Conservation (phyloP, 495 filamentous ascomycete genomes). For the Aspergillus cristatus region DNA sequence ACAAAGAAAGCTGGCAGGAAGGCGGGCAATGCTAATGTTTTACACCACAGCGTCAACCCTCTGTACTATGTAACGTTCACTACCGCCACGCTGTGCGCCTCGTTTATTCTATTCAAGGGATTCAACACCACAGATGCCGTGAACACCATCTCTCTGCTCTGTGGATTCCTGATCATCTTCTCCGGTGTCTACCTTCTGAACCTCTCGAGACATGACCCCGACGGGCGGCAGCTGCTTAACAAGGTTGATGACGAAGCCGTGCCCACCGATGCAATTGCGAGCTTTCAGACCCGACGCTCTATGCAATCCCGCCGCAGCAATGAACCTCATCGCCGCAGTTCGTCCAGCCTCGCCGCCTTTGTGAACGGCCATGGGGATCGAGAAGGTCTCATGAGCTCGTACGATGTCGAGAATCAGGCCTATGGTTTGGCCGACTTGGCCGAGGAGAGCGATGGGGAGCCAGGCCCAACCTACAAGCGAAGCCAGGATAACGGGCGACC, state of each 20-base stretch:
- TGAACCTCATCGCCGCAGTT: conserved; percentile 44
- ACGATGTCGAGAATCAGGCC: conserved; percentile 65
- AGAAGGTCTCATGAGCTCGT: conserved; percentile 73
- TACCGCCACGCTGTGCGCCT: conserved; percentile 85
- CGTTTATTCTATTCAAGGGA: conserved; percentile 93
- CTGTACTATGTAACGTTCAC: conserved; percentile 99
- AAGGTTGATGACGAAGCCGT: conserved; percentile 63
- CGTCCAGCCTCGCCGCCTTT: conserved; percentile 45
- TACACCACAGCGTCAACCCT: conserved; percentile 73
- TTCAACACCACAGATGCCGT: conserved; percentile 94
- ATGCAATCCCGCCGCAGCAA: conserved; percentile 80
- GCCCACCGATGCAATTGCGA: conserved; percentile 85
- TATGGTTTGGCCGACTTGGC: conserved; percentile 60
- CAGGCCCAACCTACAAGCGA: conserved; percentile 29
- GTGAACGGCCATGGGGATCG: conserved; percentile 49
- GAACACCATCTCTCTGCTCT: conserved; percentile 87
- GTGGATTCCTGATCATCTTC: conserved; percentile 94
- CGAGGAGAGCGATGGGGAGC: conserved; percentile 58
- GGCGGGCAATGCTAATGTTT: conserved; percentile 16
- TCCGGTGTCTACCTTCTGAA: conserved; percentile 96
- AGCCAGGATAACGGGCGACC: conserved; percentile 9
- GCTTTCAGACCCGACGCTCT: conserved; percentile 75
- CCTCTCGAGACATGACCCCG: conserved; percentile 80
- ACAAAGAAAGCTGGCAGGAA: not conserved
- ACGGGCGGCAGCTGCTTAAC: conserved; percentile 61